A percentile compares a stretch with the other conserved stretches of the same genome.
Conservation (phyloP, 768 basidiomycete genomes). For the Lactifluus volemus region DNA sequence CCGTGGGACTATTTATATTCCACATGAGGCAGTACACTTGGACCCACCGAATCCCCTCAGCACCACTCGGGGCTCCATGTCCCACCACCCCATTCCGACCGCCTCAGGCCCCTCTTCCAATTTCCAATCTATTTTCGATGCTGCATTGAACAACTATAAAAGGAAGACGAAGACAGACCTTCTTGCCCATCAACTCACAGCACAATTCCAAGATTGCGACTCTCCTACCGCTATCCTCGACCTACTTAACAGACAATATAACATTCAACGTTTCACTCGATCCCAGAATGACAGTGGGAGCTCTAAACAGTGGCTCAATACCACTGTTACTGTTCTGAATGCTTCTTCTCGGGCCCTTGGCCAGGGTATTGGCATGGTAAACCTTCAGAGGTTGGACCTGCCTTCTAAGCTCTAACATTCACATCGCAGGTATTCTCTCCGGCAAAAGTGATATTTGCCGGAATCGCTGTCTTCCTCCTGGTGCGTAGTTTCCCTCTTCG, state of each 20-base stretch:
- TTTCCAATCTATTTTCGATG: not conserved
- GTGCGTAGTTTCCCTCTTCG: not conserved
- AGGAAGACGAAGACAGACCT: not conserved
- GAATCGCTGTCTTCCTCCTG: not conserved
- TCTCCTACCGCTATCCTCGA: not conserved
- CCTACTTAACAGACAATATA: not conserved
- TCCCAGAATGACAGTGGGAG: not conserved
- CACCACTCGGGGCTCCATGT: not conserved
- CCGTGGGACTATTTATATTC: no score
- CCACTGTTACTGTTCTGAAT: not conserved
- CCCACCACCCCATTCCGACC: not conserved
- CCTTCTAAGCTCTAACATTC: not conserved
- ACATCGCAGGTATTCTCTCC: not conserved
- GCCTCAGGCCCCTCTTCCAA: not conserved
- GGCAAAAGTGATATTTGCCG: not conserved
- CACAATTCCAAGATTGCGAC: not conserved
- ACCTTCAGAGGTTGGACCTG: not conserved
- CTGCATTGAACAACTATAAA: not conserved
- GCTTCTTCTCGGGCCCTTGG: not conserved
- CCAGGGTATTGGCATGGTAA: not conserved
- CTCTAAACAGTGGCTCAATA: not conserved
- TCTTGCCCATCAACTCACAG: not conserved
- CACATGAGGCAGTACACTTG: no score
- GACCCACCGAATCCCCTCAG: no score
- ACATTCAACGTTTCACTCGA: not conserved